A percentile compares a stretch with the other conserved stretches of the same genome.
These are phyloP conservation scores for Stylosanthes scabra DNA, from an alignment of 331 rosid species.

Conservation along the genomic window DNA sequence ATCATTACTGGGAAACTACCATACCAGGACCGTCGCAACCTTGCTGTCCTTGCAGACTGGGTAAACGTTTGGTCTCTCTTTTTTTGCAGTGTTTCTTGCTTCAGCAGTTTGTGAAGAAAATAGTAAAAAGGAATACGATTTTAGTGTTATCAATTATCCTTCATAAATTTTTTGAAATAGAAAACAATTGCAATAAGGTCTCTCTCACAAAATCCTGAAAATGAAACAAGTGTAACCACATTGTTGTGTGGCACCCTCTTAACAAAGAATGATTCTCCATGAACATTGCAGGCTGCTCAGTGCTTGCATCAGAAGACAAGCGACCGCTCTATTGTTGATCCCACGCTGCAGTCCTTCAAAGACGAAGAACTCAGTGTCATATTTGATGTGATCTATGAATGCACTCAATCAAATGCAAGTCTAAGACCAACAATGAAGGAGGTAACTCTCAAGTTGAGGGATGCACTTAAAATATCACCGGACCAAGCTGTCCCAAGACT, in stretches of 20 bases:
- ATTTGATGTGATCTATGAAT: slow-evolving; percentile 81
- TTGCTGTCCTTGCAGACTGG: slow-evolving; percentile 61
- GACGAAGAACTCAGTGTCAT: slow-evolving; percentile 72
- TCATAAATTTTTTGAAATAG: too few species aligned
- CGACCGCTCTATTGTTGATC: slow-evolving; percentile 68
- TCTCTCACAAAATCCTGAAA: too few species aligned
- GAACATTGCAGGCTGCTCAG: slow-evolving; percentile 66
- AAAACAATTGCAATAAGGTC: too few species aligned
- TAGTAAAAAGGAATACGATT: too few species aligned
- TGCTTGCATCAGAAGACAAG: slow-evolving; percentile 67
- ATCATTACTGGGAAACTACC: slow-evolving; percentile 76
- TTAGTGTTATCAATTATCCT: too few species aligned
- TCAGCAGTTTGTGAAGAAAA: too few species aligned
- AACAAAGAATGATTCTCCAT: slow-evolving; percentile 2
- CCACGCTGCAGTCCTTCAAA: slow-evolving; percentile 66
- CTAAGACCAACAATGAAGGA: slow-evolving; percentile 82
- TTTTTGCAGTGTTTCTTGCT: too few species aligned
- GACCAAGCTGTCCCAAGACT: slow-evolving; percentile 91
- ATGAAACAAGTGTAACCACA: neutral
- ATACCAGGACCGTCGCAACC: slow-evolving; percentile 71
- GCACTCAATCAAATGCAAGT: slow-evolving; percentile 67
- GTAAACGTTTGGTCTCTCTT: slow-evolving; percentile 51
- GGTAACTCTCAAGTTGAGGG: slow-evolving; percentile 63
- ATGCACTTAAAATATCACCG: slow-evolving; percentile 65
- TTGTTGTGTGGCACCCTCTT: slow-evolving; percentile 1